Percentiles rank a stretch among this genome's conserved stretches.
These are phyloP conservation scores for Suhomyces bokatorum DNA, from an alignment of 1,139 yeast genomes.

Conservation along the genomic window DNA sequence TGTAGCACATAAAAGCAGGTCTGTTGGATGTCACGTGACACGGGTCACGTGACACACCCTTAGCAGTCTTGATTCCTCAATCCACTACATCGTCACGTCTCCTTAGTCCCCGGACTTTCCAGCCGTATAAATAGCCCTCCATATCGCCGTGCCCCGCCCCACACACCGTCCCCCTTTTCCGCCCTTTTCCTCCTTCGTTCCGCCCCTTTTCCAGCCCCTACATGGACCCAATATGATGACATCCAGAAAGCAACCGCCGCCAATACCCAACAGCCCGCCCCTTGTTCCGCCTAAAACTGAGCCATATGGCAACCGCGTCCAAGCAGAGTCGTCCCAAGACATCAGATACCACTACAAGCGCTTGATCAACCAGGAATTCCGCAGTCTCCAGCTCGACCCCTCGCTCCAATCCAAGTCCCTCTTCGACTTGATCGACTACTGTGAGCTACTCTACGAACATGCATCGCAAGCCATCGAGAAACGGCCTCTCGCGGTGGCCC, in stretches of 20 bases:
- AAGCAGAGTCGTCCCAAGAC: not conserved
- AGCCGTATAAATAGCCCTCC: not conserved
- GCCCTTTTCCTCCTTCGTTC: not conserved
- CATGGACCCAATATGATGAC: slow-evolving; percentile 8
- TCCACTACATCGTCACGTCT: not conserved
- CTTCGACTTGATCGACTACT: slow-evolving; percentile 46
- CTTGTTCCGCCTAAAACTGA: not conserved
- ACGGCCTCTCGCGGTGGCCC: not conserved
- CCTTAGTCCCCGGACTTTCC: not conserved
- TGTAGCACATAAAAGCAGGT: too few species aligned
- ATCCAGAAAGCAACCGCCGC: slow-evolving; percentile 10
- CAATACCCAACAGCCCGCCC: slow-evolving; percentile 4
- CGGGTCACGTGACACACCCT: too few species aligned
- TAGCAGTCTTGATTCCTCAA: too few species aligned
- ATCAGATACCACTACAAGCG: slow-evolving; percentile 23
- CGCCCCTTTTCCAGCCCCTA: not conserved
- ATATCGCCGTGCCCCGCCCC: not conserved
- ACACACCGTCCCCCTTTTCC: not conserved
- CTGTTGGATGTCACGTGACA: too few species aligned
- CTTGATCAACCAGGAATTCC: slow-evolving; percentile 39
- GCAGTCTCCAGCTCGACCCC: slow-evolving; percentile 38
- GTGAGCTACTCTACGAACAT: slow-evolving; percentile 42
- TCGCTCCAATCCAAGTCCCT: slow-evolving; percentile 35
- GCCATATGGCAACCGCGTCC: too few species aligned
- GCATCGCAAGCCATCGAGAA: slow-evolving; percentile 18